Evolutionary conservation across 768 basidiomycete species (phyloP), one percentile per base, ranked within the genome.

Genomic region (Mycena kentingensis): DNA sequence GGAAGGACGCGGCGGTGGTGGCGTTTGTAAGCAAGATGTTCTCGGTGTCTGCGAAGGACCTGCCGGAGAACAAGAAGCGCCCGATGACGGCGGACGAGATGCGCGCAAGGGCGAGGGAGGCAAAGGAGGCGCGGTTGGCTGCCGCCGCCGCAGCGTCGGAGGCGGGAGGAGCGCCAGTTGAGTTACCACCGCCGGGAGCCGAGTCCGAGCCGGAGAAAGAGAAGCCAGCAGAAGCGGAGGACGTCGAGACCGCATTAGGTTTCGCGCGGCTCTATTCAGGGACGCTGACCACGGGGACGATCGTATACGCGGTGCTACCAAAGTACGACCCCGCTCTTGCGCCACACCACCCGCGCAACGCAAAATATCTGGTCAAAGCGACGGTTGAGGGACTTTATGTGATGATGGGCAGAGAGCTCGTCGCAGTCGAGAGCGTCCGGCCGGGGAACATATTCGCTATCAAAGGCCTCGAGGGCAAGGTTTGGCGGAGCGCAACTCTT

Each of bases 1-100:
- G 63, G 1, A 58, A 79, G 1, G 75, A 77, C 5, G 85, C 87
- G 0, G 82, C 72, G 51, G 76, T 93, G 12, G 82, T 86, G 15
- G 96, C 87, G 5, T 97, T 94, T 68, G 89, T 98, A 41, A 96
- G 92, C 78, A 99, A 98, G 70, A 99, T 98, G 96, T 98, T 98
- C 64, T 93, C 94, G 1, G 87, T 98, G 0, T 72, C 84, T n/a
- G 72, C 69, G 19, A 81, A 81, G 49, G 88, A 94, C 42, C 73
- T 99, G 21, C 96, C 96, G 0, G 90, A 94, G 65, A 86, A 89
- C 68, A 92, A 90, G 70, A 83, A 83, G 63, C 85, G 77, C 60
- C 74, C 80, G 16, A 62, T 91, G 41, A 91, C 88, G 0, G 88
- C 90, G 0, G 93, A 95, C 29, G 90, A 96, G 63, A 84, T 95